Evolutionary conservation across 2,329 filamentous ascomycete genomes (phyloP), one percentile per base, ranked within the genome.

Genomic region (Colletotrichum spinosum): DNA sequence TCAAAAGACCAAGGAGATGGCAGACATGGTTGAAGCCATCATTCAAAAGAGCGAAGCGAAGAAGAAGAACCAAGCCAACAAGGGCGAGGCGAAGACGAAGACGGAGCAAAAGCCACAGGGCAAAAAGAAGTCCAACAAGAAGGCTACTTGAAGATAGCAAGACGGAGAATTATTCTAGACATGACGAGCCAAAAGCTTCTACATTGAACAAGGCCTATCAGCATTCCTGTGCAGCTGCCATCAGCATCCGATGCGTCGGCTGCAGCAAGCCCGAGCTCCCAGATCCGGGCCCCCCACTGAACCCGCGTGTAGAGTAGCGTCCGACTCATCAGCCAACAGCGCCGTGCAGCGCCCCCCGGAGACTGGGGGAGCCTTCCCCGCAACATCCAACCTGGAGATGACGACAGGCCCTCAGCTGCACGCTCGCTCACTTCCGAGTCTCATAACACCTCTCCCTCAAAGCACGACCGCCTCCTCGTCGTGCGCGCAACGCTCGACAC

Each of bases 1-100:
- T 39, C 72, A 72, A 0, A 75, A 76, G 60, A 66, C 70, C 34
- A 71, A 75, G 45, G 74, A 78, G 54, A 70, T 80, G 60, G 72
- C 75, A 64, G 66, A 76, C 2, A 71, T 86, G 2, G 76, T 86
- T 1, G 72, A 79, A 9, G 72, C 79, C 1, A 83, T 84, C 65
- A 83, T 82, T 67, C 79, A 78, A 62, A 68, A 48, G 61, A 72
- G 73, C 53, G 70, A 69, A 56, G 45, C 64, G 44, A 54, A 65
- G 48, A 72, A 69, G 34, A 52, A 25, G 25, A 25, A 25, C 25
- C 25, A 25, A 25, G 25, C 25, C 3, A 25, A 61, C n/a, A 72
- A 72, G 57, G 67, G 69, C 41, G 76, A 71, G 66, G 72, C 68
- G 69, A 74, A 74, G 66, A 68, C 67, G 59, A 75, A 69, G 34